Evolutionary conservation across 805 yeast genomes (phyloP).

Genomic region (Millerozyma acaciae): DNA sequence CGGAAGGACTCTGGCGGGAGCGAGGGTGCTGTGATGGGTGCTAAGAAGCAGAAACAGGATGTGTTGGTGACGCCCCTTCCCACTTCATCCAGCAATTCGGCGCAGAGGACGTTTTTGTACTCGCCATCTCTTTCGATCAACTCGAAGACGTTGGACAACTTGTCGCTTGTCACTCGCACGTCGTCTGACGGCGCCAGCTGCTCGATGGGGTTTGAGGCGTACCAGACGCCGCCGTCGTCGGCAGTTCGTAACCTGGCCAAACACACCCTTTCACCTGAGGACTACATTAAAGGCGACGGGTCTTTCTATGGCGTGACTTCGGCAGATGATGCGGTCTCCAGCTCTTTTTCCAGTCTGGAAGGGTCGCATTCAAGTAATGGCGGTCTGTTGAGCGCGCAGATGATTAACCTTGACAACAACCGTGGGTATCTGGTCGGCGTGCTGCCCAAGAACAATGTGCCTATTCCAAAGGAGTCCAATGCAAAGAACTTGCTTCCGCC

Average conservation of each 20-base stretch:
- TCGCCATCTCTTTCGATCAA: constrained; percentile 23
- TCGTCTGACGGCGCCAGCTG: constrained; percentile 4
- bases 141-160: constrained; percentile 31
- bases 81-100: constrained; percentile 10
- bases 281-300: constrained; percentile 1
- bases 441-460: background rate
- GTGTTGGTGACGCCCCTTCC: constrained; percentile 18
- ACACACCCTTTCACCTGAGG: too few relatives aligned
- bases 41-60: constrained; percentile 5
- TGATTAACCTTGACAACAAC: background rate
- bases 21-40: constrained; percentile 1
- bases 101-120: constrained; percentile 4
- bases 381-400: background rate
- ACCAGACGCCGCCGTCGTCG: constrained; percentile 20
- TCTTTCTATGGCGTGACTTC: too few relatives aligned
- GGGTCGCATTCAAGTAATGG: background rate
- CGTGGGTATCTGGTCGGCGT: background rate
- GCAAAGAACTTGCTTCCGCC: constrained; percentile 13
- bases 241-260: constrained; percentile 5
- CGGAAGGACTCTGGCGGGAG: constrained; percentile 9
- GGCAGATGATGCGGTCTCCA: background rate
- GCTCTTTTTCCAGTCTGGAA: background rate
- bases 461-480: constrained; percentile 1
- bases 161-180: constrained; percentile 27
- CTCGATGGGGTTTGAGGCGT: constrained; percentile 4